phyloP scores from a whole-genome alignment of 2,329 filamentous ascomycete genomes.

The Pseudogymnoascus sp. region DNA sequence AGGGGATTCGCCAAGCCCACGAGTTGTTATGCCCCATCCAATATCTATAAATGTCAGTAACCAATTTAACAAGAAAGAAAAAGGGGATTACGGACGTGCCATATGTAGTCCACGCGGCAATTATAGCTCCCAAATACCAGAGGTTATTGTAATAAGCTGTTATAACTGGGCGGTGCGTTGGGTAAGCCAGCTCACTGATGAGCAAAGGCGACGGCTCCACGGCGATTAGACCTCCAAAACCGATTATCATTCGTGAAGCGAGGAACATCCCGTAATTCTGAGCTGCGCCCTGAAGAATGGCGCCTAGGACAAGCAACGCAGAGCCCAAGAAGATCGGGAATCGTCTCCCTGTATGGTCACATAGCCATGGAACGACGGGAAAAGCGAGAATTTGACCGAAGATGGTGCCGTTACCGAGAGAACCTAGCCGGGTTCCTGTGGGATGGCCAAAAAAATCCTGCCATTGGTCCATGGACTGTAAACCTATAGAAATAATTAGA shows the following conservation, averaged over 20 bases:
- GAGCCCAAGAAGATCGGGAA: conserved; percentile 9
- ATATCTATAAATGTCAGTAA: background rate
- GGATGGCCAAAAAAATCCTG: background rate
- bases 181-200: conserved; percentile 30
- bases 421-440: background rate
- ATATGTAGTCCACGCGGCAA: conserved; percentile 26
- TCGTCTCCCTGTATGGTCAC: conserved; percentile 11
- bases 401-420: background rate
- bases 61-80: no score
- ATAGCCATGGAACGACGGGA: conserved; percentile 3
- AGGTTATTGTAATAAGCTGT: conserved; percentile 30
- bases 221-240: conserved; percentile 27
- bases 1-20: conserved; percentile 21
- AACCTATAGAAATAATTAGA: background rate
- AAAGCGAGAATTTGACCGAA: conserved; percentile 10
- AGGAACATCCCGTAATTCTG: conserved; percentile 26
- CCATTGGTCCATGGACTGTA: conserved; percentile 7
- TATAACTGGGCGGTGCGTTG: conserved; percentile 28
- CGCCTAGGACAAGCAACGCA: conserved; percentile 9
- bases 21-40: conserved; percentile 18
- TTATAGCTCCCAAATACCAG: conserved; percentile 27
- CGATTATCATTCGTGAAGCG: conserved; percentile 27
- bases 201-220: conserved; percentile 29
- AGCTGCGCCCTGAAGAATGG: conserved; percentile 6
- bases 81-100: conserved; percentile 19